Conservation (phyloP, 2,329 filamentous ascomycete genomes). For the Neofusicoccum kwambonambiense region DNA sequence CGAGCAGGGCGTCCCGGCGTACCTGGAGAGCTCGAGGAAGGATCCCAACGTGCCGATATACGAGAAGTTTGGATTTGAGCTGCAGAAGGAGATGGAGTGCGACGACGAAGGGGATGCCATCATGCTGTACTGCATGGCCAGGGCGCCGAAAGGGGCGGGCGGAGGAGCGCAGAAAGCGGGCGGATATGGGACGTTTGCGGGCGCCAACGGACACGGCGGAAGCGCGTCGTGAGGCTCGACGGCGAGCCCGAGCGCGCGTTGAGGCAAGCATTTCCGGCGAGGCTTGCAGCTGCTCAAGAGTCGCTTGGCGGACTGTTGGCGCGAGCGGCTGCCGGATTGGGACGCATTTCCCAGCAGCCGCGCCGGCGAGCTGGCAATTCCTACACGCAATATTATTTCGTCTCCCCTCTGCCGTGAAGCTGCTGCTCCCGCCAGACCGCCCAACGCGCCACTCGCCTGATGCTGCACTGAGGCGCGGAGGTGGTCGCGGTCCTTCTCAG, state of each 20-base stretch:
- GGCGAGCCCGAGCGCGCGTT: too few species aligned
- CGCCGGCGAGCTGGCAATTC: not conserved
- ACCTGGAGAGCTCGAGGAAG: conserved; percentile 68
- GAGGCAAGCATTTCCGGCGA: not conserved
- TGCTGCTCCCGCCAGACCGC: not conserved
- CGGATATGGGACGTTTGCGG: not conserved
- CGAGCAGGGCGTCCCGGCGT: conserved; percentile 62
- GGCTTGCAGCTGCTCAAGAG: not conserved
- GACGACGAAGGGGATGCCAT: conserved; percentile 58
- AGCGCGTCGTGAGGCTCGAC: not conserved
- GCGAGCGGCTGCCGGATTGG: not conserved
- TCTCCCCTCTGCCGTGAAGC: not conserved
- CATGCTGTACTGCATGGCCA: conserved; percentile 47
- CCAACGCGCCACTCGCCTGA: not conserved
- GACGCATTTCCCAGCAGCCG: not conserved
- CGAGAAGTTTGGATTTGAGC: conserved; percentile 65
- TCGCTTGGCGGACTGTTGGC: not conserved
- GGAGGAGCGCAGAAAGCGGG: not conserved
- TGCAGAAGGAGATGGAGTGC: conserved; percentile 65
- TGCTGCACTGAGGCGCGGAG: not conserved
- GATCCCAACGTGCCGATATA: conserved; percentile 71
- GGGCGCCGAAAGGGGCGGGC: conserved; percentile 31
- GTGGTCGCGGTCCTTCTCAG: too few species aligned
- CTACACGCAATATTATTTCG: not conserved
- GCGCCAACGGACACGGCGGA: not conserved